phyloP scores from a whole-genome alignment of 371 early-diverging fungal genomes.

The Mortierella sp. region DNA sequence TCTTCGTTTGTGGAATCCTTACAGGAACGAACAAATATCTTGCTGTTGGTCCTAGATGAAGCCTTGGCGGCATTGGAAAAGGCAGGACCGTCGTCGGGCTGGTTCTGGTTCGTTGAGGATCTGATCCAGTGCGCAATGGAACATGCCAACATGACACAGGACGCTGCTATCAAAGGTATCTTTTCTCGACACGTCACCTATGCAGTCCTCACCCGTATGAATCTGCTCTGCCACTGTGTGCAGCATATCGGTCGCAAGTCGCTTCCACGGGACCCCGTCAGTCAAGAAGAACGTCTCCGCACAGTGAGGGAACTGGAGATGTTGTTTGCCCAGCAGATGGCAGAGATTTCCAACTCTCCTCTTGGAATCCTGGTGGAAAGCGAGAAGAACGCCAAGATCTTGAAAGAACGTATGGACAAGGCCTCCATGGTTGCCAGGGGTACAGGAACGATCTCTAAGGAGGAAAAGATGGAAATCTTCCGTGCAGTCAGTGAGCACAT shows the following conservation, averaged over 20 bases:
- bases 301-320: not conserved
- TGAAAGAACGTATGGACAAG: conserved; percentile 11
- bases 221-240: not conserved
- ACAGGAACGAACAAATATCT: conserved; percentile 21
- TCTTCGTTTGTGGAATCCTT: conserved; percentile 30
- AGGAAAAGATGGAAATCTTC: conserved; percentile 58
- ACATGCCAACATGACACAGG: conserved; percentile 11
- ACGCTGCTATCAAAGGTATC: conserved; percentile 20
- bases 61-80: conserved; percentile 17
- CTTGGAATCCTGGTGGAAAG: conserved; percentile 22
- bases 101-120: conserved; percentile 57
- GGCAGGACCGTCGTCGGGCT: conserved; percentile 19
- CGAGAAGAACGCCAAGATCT: not conserved
- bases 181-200: conserved; percentile 19
- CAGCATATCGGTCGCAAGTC: conserved; percentile 21
- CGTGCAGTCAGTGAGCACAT: conserved; percentile 53
- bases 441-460: conserved; percentile 12
- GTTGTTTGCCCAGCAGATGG: conserved; percentile 10
- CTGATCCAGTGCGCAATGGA: conserved; percentile 22
- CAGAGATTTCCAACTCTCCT: conserved; percentile 11
- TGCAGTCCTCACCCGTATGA: conserved; percentile 19
- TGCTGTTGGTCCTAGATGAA: conserved; percentile 13
- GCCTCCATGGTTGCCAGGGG: conserved; percentile 20
- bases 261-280: not conserved
- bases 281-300: not conserved